A percentile compares a stretch with the other conserved stretches of the same genome.
These are phyloP conservation scores for Monosiga brevicollis DNA, from an alignment of 78 protist genomes.

Conservation along the genomic window DNA sequence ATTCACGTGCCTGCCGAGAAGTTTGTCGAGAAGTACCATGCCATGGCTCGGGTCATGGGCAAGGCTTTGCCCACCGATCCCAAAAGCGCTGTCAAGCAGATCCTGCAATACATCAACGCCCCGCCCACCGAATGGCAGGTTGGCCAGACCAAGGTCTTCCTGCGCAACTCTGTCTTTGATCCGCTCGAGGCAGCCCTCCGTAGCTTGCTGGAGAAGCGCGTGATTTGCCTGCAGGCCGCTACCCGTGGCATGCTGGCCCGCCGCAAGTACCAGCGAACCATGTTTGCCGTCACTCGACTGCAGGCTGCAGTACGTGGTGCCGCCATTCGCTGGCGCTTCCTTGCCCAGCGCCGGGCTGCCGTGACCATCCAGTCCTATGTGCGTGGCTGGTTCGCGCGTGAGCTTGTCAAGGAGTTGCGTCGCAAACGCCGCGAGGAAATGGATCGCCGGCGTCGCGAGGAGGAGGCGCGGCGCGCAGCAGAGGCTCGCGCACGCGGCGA, in stretches of 20 bases:
- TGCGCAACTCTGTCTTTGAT: background rate
- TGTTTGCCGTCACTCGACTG: background rate
- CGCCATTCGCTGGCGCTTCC: background rate
- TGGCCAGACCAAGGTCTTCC: constrained; percentile 16
- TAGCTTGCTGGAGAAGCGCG: background rate
- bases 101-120: background rate
- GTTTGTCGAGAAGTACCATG: background rate
- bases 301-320: background rate
- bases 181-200: constrained; percentile 1
- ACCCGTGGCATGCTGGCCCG: background rate
- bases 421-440: background rate
- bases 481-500: background rate
- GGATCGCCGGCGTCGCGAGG: background rate
- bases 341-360: background rate
- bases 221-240: background rate
- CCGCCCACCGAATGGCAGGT: background rate
- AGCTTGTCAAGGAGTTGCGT: background rate
- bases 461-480: background rate
- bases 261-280: background rate
- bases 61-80: background rate
- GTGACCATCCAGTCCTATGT: background rate
- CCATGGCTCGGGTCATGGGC: background rate
- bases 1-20: background rate
- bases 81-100: background rate
- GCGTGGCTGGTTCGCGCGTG: constrained; percentile 12